Percentiles rank a stretch among this genome's conserved stretches.
phyloP scores from a whole-genome alignment of 305 asterid species.

The Ilex paraguariensis region DNA sequence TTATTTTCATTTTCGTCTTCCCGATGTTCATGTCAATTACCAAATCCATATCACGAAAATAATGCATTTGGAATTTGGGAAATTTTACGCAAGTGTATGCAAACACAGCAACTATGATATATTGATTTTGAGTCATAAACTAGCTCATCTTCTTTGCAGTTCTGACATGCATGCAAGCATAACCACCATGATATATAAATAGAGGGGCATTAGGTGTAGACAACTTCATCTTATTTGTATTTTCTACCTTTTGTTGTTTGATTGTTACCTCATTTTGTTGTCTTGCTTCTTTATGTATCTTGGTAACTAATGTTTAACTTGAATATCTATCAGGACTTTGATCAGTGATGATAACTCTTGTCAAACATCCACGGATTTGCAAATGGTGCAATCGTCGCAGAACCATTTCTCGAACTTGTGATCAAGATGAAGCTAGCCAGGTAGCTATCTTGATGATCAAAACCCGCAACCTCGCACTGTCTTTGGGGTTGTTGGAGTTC shows the following conservation, averaged over 20 bases:
- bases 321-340: conserved; percentile 39
- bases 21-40: too few species aligned
- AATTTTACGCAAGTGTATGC: too few species aligned
- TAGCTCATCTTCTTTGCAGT: too few species aligned
- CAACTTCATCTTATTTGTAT: too few species aligned
- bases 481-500: conserved; percentile 15
- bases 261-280: not conserved
- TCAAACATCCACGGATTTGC: conserved; percentile 77
- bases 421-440: conserved; percentile 5
- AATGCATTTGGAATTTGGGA: not conserved
- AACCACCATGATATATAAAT: too few species aligned
- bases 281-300: not conserved
- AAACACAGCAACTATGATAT: too few species aligned
- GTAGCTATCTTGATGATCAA: conserved; percentile 1
- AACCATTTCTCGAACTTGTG: conserved; percentile 75
- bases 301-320: not conserved
- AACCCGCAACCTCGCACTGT: not conserved
- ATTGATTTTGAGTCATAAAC: too few species aligned
- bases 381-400: conserved; percentile 66
- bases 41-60: too few species aligned
- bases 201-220: too few species aligned
- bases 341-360: conserved; percentile 67
- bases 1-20: too few species aligned
- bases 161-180: too few species aligned
- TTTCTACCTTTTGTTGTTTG: too few species aligned